These are phyloP conservation scores for Aspergillus conjunctus DNA, from an alignment of 495 filamentous ascomycete species.

Conservation along the genomic window DNA sequence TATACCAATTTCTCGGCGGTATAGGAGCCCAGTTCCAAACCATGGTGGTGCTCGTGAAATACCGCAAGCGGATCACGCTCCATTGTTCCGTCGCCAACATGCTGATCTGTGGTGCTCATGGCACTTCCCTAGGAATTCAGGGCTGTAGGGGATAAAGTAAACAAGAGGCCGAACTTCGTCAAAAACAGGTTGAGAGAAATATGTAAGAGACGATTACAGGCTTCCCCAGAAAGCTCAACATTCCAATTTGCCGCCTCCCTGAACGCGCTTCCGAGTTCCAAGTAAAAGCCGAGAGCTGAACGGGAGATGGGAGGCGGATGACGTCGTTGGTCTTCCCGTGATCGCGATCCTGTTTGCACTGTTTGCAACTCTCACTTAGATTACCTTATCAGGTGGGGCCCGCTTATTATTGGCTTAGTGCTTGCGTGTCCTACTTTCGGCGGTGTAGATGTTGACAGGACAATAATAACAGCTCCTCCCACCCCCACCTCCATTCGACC, in stretches of 20 bases:
- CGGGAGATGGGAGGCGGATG: slow-evolving; percentile 24
- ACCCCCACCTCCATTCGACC: slow-evolving; percentile 15
- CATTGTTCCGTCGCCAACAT: slow-evolving; percentile 19
- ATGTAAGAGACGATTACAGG: neutral
- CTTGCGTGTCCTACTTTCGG: slow-evolving; percentile 34
- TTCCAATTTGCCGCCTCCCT: neutral
- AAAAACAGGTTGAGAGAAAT: neutral
- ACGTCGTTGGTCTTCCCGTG: slow-evolving; percentile 30
- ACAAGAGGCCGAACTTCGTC: neutral
- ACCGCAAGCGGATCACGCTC: slow-evolving; percentile 22
- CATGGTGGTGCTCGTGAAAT: slow-evolving; percentile 35
- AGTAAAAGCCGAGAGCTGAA: neutral
- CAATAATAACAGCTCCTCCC: slow-evolving; percentile 11
- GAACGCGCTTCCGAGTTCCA: neutral
- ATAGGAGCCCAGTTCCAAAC: slow-evolving; percentile 49
- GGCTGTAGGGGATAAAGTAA: neutral
- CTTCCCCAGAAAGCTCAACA: neutral
- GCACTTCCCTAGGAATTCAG: slow-evolving; percentile 20
- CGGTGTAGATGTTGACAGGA: slow-evolving; percentile 27
- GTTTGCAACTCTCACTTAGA: slow-evolving; percentile 15
- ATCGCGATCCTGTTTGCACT: slow-evolving; percentile 16
- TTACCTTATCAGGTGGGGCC: slow-evolving; percentile 3
- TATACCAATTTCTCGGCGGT: slow-evolving; percentile 58
- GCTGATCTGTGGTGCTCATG: slow-evolving; percentile 35
- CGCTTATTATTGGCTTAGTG: slow-evolving; percentile 27